These are phyloP conservation scores for Magnusiomyces paraingens DNA, from an alignment of 1,139 yeast species.

Conservation along the genomic window DNA sequence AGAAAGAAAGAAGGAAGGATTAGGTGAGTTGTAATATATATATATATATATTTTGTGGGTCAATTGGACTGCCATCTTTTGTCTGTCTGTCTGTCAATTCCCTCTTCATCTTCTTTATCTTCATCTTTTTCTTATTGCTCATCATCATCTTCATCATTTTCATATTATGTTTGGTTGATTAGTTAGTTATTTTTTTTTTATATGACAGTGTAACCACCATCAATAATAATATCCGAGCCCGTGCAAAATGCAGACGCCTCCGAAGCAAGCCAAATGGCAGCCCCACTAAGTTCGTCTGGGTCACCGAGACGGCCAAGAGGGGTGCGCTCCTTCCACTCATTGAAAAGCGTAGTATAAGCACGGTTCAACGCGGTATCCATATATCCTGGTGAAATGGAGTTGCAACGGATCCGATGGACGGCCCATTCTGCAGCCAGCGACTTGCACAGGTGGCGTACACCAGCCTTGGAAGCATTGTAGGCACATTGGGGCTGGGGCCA, in stretches of 20 bases:
- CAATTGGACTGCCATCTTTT: too few species aligned
- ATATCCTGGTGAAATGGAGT: constrained; percentile 53
- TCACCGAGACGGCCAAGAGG: constrained; percentile 65
- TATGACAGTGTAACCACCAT: constrained; percentile 54
- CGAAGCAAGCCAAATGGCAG: constrained; percentile 58
- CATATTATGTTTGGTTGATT: too few species aligned
- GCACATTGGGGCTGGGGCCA: constrained; percentile 60
- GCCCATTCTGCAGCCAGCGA: constrained; percentile 58
- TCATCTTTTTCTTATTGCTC: background rate
- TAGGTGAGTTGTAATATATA: too few species aligned
- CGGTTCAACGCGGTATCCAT: constrained; percentile 52
- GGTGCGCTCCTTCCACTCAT: constrained; percentile 53
- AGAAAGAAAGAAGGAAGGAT: too few species aligned
- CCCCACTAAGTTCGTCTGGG: constrained; percentile 62
- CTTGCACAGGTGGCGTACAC: constrained; percentile 48
- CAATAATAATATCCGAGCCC: constrained; percentile 59
- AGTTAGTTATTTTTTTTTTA: constrained; percentile 17
- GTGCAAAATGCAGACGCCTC: constrained; percentile 61
- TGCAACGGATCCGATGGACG: constrained; percentile 45
- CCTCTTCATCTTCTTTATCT: background rate
- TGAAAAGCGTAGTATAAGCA: constrained; percentile 43
- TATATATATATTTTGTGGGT: too few species aligned
- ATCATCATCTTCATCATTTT: background rate
- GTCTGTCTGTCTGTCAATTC: too few species aligned
- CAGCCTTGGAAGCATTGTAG: constrained; percentile 58